These are phyloP conservation scores for Lactarius akahatsu DNA, from an alignment of 768 basidiomycete species.

Conservation along the genomic window DNA sequence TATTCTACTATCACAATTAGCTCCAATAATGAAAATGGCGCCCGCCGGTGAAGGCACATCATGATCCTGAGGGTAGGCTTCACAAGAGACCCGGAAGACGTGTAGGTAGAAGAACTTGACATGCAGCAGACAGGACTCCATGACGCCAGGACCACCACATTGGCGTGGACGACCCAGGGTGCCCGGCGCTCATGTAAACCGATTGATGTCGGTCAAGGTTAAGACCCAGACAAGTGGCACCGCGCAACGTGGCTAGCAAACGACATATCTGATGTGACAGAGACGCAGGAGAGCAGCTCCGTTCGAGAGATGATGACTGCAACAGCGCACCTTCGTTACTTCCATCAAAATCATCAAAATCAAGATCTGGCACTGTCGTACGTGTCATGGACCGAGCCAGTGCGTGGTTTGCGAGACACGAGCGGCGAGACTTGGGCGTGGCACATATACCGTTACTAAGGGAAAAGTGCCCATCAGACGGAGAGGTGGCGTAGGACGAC, in stretches of 20 bases:
- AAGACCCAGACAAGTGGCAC: not conserved
- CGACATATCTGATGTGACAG: not conserved
- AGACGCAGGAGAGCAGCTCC: not conserved
- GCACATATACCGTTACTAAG: not conserved
- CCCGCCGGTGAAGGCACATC: not conserved
- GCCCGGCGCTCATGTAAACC: not conserved
- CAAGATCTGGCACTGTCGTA: not conserved
- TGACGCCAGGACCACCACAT: not conserved
- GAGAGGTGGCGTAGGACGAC: not conserved
- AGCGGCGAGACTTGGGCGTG: no score
- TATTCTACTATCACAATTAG: not conserved
- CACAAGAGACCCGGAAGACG: not conserved
- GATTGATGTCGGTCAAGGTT: not conserved
- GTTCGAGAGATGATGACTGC: not conserved
- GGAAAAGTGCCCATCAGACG: not conserved
- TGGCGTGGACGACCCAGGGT: not conserved
- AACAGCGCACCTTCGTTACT: not conserved
- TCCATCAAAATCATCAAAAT: not conserved
- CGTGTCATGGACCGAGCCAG: not conserved
- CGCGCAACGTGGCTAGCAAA: not conserved
- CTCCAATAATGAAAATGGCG: not conserved
- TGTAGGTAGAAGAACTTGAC: not conserved
- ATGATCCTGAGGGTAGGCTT: not conserved
- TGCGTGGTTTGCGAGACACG: not conserved
- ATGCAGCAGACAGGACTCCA: not conserved